Conservation (phyloP, 169 alveolate genomes). For the Cryptosporidium felis region DNA sequence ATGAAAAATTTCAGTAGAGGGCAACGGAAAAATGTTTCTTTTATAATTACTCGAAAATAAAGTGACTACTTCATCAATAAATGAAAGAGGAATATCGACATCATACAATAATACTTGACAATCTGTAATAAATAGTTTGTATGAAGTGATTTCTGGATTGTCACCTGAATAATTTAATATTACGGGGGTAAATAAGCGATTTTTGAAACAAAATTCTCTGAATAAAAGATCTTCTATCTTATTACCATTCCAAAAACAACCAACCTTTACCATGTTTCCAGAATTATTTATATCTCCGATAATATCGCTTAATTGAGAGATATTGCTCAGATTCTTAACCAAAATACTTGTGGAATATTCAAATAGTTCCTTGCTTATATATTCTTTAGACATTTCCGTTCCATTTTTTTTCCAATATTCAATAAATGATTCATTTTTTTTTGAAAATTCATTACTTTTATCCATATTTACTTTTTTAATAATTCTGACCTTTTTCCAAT, state of each 20-base stretch:
- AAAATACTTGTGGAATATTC: background rate
- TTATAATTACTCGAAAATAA: background rate
- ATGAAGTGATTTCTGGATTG: slow-evolving; percentile 35
- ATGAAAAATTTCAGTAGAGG: background rate
- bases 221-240: slow-evolving; percentile 42
- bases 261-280: slow-evolving; percentile 23
- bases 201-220: slow-evolving; percentile 47
- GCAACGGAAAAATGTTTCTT: background rate
- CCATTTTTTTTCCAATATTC: slow-evolving; percentile 36
- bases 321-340: background rate
- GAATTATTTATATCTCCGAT: background rate
- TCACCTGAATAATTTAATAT: slow-evolving; percentile 25
- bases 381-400: background rate
- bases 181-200: background rate
- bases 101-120: slow-evolving; percentile 13
- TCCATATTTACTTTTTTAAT: no score
- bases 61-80: background rate
- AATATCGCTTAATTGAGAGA: background rate
- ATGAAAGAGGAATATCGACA: background rate
- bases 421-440: background rate
- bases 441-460: background rate
- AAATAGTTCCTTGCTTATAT: background rate
- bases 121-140: slow-evolving; percentile 10
- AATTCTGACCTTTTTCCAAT: no score
- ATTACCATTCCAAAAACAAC: slow-evolving; percentile 47